A percentile compares a stretch with the other conserved stretches of the same genome.
Evolutionary conservation across 2,329 filamentous ascomycete genomes (phyloP).

Genomic region (Albifimbria verrucaria): DNA sequence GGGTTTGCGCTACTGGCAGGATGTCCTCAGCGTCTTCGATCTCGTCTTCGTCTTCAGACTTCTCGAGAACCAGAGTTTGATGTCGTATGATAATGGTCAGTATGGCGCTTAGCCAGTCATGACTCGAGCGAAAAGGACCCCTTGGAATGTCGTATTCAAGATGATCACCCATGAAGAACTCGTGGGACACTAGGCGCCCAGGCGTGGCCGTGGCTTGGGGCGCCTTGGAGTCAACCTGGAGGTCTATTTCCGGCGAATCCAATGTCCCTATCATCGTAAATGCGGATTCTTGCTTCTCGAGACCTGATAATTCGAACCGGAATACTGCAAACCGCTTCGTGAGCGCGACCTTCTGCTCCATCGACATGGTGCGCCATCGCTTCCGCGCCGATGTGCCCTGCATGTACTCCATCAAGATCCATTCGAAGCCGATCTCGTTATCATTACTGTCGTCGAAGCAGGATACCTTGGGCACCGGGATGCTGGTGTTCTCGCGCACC

Average conservation of each 20-base stretch:
- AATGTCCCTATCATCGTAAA: constrained; percentile 18
- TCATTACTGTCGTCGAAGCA: constrained; percentile 25
- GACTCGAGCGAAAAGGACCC: constrained; percentile 33
- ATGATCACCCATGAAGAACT: constrained; percentile 30
- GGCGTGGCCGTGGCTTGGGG: constrained; percentile 2
- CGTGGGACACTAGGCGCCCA: constrained; percentile 25
- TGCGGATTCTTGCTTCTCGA: constrained; percentile 1
- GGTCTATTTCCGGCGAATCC: background rate
- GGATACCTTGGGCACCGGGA: constrained; percentile 31
- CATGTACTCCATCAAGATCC: constrained; percentile 34
- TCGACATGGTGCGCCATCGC: constrained; percentile 23
- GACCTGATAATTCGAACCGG: constrained; percentile 23
- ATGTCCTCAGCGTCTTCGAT: constrained; percentile 25
- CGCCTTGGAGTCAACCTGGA: background rate
- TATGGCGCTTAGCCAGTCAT: constrained; percentile 33
- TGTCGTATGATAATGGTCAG: constrained; percentile 26
- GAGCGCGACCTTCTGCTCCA: constrained; percentile 27
- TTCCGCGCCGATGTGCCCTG: constrained; percentile 17
- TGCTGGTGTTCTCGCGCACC: constrained; percentile 22
- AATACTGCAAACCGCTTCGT: constrained; percentile 25
- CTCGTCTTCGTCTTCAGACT: constrained; percentile 23
- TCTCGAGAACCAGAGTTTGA: constrained; percentile 16
- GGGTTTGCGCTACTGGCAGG: constrained; percentile 19
- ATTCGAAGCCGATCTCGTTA: constrained; percentile 36
- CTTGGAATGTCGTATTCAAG: constrained; percentile 27